Evolutionary conservation across 1,284 basidiomycete species (phyloP), one percentile per base, ranked within the genome.

Genomic region (Cryptococcus jaspeensis): DNA sequence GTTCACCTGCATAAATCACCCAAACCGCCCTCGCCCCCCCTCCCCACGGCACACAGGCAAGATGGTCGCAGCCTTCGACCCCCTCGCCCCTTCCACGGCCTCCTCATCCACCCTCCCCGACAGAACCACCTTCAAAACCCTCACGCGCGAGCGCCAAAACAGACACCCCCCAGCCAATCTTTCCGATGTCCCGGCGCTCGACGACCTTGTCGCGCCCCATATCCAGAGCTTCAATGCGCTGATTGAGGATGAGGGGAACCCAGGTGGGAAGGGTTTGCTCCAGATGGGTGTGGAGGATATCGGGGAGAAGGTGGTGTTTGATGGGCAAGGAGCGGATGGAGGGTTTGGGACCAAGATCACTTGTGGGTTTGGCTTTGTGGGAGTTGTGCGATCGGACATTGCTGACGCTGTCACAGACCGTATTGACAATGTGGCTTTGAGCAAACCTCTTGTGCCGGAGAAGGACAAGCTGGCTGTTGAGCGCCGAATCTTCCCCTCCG

Each of bases 221-320:
- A 85, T 99, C 62, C 90, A 98, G 77, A 93, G 90, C 43, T 99
- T 99, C 83, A 96, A 99, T 76, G 88, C 92, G 12, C 83, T 99
- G 35, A 92, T 96, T 72, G 90, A 95, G 67, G 60, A 86, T 84
- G 69, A 90, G 62, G 85, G 85, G 9, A 86, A 90, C 7, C 36
- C 35, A 16, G 58, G 44, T 52, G 88, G 87, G 3, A 83, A 82
- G 23, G 96, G 96, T 0, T 76, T 99, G 12, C 78, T 99, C 12
- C 86, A 86, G 56, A 80, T 92, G 15, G 91, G 84, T 8, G 73
- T 98, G 7, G 84, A 87, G 65, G 91, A 97, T 61, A 88, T 99
- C 47, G 88, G 89, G 0, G 86, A 91, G 67, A 88, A 91, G 59
- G 91, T 95, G 35, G 86, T 95, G 1, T 99, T 97, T 71, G 95